Evolutionary conservation across 768 basidiomycete species (phyloP).

Genomic region (Termitomyces sp.): DNA sequence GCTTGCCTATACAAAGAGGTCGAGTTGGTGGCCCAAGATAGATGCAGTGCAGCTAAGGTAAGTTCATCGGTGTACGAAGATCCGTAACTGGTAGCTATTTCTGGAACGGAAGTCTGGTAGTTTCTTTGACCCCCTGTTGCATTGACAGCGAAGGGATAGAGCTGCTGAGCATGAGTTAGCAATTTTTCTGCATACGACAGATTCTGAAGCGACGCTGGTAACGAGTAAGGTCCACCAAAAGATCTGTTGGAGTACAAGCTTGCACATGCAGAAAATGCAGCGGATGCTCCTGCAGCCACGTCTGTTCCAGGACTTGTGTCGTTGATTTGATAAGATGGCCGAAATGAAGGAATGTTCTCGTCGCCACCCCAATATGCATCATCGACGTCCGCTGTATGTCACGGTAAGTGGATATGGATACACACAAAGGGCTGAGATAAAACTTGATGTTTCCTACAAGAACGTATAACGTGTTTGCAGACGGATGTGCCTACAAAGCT

Average conservation of each 20-base stretch:
- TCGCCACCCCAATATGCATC: slow-evolving; percentile 91
- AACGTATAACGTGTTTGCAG: slow-evolving; percentile 66
- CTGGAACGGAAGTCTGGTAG: slow-evolving; percentile 70
- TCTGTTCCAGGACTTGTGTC: slow-evolving; percentile 83
- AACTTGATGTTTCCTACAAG: slow-evolving; percentile 63
- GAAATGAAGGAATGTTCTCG: slow-evolving; percentile 62
- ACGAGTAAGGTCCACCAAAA: slow-evolving; percentile 44
- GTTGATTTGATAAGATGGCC: slow-evolving; percentile 79
- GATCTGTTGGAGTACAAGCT: slow-evolving; percentile 64
- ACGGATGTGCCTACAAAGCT: slow-evolving; percentile 66
- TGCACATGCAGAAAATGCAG: slow-evolving; percentile 86
- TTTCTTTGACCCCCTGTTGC: slow-evolving; percentile 52
- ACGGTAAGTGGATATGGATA: neutral
- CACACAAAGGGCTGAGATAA: neutral
- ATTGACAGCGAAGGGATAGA: slow-evolving; percentile 75
- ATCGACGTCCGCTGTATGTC: slow-evolving; percentile 47
- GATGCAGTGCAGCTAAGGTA: slow-evolving; percentile 67
- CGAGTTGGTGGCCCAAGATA: slow-evolving; percentile 67
- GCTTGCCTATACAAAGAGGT: slow-evolving; percentile 58
- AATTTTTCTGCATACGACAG: slow-evolving; percentile 66
- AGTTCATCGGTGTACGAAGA: slow-evolving; percentile 72
- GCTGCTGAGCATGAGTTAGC: slow-evolving; percentile 64
- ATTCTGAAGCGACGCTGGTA: slow-evolving; percentile 67
- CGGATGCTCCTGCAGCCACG: slow-evolving; percentile 76
- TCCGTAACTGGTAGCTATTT: slow-evolving; percentile 56